Conservation (phyloP, 1,139 yeast genomes). For the Kurtzmaniella quercitrusa region DNA sequence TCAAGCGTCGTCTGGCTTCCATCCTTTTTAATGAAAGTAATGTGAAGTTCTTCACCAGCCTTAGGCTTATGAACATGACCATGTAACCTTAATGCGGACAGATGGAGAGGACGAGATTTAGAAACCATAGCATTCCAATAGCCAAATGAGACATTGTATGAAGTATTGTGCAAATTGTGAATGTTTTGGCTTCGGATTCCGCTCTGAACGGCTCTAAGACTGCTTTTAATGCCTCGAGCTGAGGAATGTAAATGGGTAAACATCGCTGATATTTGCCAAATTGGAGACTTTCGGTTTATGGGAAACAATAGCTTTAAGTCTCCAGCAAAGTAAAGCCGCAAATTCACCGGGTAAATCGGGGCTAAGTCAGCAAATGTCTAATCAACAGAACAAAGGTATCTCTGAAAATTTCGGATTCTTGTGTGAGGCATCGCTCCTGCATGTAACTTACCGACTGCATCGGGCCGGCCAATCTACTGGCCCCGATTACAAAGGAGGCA, state of each 20-base stretch:
- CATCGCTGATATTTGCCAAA: too few relatives aligned
- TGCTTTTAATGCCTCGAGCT: background rate
- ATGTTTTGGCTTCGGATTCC: background rate
- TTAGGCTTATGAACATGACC: constrained; percentile 89
- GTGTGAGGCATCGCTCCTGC: too few relatives aligned
- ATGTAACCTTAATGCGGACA: constrained; percentile 37
- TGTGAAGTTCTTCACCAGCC: constrained; percentile 87
- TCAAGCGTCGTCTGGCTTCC: constrained; percentile 79
- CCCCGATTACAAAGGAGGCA: background rate
- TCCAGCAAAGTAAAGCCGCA: background rate
- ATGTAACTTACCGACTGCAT: background rate
- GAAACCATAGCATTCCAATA: background rate
- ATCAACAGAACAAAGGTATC: background rate
- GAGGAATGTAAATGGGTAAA: background rate
- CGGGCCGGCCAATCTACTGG: background rate
- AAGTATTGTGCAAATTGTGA: background rate
- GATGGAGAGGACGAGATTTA: constrained; percentile 16
- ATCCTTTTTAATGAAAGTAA: constrained; percentile 89
- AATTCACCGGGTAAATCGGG: background rate
- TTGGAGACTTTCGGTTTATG: background rate
- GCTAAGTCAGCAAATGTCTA: background rate
- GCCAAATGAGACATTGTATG: background rate
- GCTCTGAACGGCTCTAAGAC: background rate
- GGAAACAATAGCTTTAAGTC: background rate
- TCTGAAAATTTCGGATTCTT: too few relatives aligned